Conservation (phyloP, 2,329 filamentous ascomycete genomes). For the Fusarium temperatum region DNA sequence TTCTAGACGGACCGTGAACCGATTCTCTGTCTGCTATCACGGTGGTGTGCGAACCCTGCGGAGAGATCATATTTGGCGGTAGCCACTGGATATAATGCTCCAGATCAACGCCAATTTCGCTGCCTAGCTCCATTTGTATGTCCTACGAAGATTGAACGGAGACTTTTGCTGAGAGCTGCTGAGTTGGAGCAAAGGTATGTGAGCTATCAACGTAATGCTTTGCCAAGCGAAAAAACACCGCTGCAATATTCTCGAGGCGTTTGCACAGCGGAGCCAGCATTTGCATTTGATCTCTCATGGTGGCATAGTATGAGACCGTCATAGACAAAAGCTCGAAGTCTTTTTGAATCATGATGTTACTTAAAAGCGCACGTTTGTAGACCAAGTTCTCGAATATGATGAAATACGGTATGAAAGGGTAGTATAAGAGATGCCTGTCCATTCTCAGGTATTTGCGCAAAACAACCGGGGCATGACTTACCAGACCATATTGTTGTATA, state of each 20-base stretch:
- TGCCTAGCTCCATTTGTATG: not conserved
- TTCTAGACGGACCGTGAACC: rapidly evolving
- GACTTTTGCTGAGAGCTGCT: not conserved
- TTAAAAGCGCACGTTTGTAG: not conserved
- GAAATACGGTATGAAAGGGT: slow-evolving; percentile 16
- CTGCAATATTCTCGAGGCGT: not conserved
- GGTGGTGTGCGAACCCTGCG: not conserved
- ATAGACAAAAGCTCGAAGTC: not conserved
- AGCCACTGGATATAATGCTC: not conserved
- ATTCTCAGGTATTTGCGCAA: not conserved
- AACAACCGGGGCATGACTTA: rapidly evolving
- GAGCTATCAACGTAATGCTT: not conserved
- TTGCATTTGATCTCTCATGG: not conserved
- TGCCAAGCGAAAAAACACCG: not conserved
- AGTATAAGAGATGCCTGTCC: slow-evolving; percentile 4
- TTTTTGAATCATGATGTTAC: not conserved
- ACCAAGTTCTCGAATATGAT: slow-evolving; percentile 1
- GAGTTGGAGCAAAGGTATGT: rapidly evolving
- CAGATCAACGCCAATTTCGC: rapidly evolving
- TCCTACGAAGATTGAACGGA: too few relatives aligned
- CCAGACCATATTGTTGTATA: slow-evolving; percentile 16
- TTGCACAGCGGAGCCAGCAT: not conserved
- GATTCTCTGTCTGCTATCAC: rapidly evolving
- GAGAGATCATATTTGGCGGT: not conserved
- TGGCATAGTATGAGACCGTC: not conserved